Evolutionary conservation across 495 filamentous ascomycete species (phyloP).

Genomic region (Parathielavia appendiculata): DNA sequence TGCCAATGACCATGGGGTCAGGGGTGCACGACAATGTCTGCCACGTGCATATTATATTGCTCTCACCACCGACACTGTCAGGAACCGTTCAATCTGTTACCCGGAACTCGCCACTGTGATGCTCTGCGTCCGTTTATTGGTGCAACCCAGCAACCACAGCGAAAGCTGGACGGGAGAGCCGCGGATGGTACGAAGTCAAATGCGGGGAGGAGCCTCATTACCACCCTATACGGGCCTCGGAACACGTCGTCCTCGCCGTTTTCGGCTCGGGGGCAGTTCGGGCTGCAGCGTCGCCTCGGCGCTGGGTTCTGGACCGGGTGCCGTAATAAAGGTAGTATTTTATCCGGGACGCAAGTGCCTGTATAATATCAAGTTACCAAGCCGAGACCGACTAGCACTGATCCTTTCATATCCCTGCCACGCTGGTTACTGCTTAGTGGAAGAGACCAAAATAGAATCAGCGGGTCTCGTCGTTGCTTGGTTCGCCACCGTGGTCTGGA

Average conservation of each 20-base stretch:
- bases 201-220: not conserved
- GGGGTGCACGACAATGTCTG: no score
- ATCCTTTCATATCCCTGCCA: conserved; percentile 5
- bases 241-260: not conserved
- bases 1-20: no score
- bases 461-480: not conserved
- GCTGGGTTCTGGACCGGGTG: conserved; percentile 12
- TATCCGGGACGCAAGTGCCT: conserved; percentile 6
- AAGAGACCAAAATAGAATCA: conserved; percentile 7
- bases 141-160: no score
- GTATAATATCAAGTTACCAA: not conserved
- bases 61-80: no score
- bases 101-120: no score
- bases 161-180: no score
- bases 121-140: no score
- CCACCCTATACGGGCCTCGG: not conserved
- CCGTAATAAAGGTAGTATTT: conserved; percentile 12
- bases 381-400: not conserved
- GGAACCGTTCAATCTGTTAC: no score
- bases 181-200: no score
- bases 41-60: no score
- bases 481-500: conserved; percentile 9
- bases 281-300: not conserved
- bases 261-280: conserved; percentile 1
- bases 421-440: not conserved